These are phyloP conservation scores for Fusarium sacchari DNA, from an alignment of 2,329 filamentous ascomycete genomes.

Conservation along the genomic window DNA sequence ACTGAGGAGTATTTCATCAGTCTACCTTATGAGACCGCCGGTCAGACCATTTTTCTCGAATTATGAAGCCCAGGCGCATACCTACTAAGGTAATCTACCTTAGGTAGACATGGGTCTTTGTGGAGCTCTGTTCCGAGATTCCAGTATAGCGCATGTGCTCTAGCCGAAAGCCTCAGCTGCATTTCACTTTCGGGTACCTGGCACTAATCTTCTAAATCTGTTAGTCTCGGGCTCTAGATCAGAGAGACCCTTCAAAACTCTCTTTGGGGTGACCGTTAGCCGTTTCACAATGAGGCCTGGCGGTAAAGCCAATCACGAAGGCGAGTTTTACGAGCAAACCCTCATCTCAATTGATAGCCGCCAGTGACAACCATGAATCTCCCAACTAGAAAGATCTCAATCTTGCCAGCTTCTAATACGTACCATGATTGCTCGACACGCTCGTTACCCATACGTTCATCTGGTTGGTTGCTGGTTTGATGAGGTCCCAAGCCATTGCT, in stretches of 20 bases:
- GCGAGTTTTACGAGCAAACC: not conserved
- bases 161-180: constrained; percentile 15
- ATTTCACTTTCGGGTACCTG: constrained; percentile 37
- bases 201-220: constrained; percentile 23
- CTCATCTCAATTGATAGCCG: constrained; percentile 27
- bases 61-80: not conserved
- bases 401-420: not conserved
- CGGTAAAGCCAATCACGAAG: constrained; percentile 22
- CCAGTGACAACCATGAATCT: constrained; percentile 14
- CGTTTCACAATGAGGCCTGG: not conserved
- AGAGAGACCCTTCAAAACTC: not conserved
- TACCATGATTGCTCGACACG: not conserved
- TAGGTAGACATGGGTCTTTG: not conserved
- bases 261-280: constrained; percentile 20
- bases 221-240: not conserved
- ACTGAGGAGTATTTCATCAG: not conserved
- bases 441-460: not conserved
- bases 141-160: not conserved
- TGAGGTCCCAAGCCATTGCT: constrained; percentile 1
- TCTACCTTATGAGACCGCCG: not conserved
- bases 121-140: not conserved
- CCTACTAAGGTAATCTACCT: not conserved
- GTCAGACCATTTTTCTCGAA: not conserved
- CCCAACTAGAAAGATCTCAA: not conserved
- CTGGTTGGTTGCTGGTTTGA: constrained; percentile 7